phyloP scores from a whole-genome alignment of 73 alveolate genomes.

The Durusdinium trenchii region DNA sequence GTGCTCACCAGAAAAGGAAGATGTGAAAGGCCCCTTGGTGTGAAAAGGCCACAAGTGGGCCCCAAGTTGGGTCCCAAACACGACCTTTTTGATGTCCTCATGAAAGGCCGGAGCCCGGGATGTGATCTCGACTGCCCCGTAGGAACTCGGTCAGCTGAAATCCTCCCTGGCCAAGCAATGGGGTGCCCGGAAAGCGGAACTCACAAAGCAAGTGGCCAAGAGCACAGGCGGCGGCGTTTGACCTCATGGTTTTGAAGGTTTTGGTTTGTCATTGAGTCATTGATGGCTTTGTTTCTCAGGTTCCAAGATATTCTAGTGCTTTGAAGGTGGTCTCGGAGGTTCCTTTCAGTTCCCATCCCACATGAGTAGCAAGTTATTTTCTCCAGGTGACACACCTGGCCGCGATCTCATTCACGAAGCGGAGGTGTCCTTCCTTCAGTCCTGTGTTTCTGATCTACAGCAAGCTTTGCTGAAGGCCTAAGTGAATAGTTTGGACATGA shows the following conservation, averaged over 20 bases:
- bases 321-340: background rate
- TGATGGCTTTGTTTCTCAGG: background rate
- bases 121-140: background rate
- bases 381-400: conserved; percentile 39
- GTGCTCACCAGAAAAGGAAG: too few relatives aligned
- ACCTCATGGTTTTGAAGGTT: background rate
- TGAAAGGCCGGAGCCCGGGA: too few relatives aligned
- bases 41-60: background rate
- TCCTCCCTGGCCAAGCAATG: conserved; percentile 82
- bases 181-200: conserved; percentile 85
- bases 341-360: background rate
- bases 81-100: too few relatives aligned
- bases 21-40: too few relatives aligned
- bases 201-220: conserved; percentile 62
- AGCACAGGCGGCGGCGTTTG: background rate
- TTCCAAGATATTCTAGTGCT: too few relatives aligned
- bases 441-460: conserved; percentile 75
- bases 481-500: too few relatives aligned
- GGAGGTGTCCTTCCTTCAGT: conserved; percentile 70
- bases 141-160: conserved; percentile 73
- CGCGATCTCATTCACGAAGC: conserved; percentile 76
- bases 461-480: conserved; percentile 50
- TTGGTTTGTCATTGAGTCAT: background rate
- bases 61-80: too few relatives aligned
- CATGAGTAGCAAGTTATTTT: background rate